Evolutionary conservation across 2,329 filamentous ascomycete species (phyloP), one percentile per base, ranked within the genome.

Genomic region (Aspergillus bombycis): DNA sequence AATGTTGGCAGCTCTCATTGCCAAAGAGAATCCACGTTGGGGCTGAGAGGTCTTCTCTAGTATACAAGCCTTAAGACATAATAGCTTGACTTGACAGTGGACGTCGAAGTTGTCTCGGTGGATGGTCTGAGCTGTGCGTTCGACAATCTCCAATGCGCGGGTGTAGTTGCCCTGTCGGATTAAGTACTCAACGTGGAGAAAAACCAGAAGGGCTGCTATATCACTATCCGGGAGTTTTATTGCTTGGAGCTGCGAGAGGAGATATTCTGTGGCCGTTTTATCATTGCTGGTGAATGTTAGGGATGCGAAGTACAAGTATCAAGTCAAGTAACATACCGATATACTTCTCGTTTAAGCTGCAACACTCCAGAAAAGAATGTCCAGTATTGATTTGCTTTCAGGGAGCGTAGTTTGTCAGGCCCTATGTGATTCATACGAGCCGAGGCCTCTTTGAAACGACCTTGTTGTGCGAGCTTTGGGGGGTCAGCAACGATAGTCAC

Each of bases 1-100:
- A 21, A 93, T 86, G 71, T 86, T 89, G 3, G 91, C 89, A 0
- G 93, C 93, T 50, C 91, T 86, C 71, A 96, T 83, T 5, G 88
- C 88, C 6, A 94, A 84, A 2, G 91, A 92, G 75, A 97, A 93
- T 0, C 88, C 92, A 64, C 90, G 87, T 69, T 92, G 86, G 0
- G 92, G 86, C 3, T 89, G 86, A 2, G 89, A 90, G 50, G 86
- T 87, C 68, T 84, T 86, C 60, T 88, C 86, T 61, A 93, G 88
- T 4, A 96, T 83, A 6, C 86, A 83, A 0, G 88, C 89, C 75
- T 96, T 96, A 56, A 89, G 78, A 3, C 92, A 83, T 16, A 96
- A 84, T 0, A 96, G 83, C 32, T 88, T 86, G 56, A 95, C 82
- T 41, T 90, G 88, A 28, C 91, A 84, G 5, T 88, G 83, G 34